A percentile compares a stretch with the other conserved stretches of the same genome.
phyloP scores from a whole-genome alignment of 106 monocot genomes.

The Xerophyta viscosa region DNA sequence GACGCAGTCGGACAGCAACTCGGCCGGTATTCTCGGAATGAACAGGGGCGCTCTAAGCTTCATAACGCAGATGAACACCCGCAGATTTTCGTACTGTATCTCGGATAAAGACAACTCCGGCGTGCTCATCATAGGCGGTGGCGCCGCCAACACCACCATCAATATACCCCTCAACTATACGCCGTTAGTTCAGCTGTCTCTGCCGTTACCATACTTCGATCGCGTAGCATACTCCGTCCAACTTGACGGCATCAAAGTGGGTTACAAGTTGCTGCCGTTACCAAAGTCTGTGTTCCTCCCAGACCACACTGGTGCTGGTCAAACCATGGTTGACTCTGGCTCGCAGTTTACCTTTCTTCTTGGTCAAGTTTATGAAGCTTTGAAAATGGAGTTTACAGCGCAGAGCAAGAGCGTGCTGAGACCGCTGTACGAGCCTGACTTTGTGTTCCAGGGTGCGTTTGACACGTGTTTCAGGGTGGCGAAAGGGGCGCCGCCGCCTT shows the following conservation, averaged over 20 bases:
- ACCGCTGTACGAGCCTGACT: constrained; percentile 50
- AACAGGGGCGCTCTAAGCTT: constrained; percentile 84
- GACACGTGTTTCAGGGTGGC: constrained; percentile 55
- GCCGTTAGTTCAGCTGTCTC: constrained; percentile 42
- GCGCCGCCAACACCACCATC: constrained; percentile 19
- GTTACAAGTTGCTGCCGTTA: constrained; percentile 34
- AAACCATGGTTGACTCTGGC: constrained; percentile 95
- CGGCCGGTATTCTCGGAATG: constrained; percentile 80
- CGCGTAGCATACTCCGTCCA: constrained; percentile 88
- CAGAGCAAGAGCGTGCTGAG: constrained; percentile 45
- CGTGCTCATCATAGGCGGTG: constrained; percentile 53
- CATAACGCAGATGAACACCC: constrained; percentile 61
- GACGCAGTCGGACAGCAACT: constrained; percentile 12
- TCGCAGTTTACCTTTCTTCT: constrained; percentile 89
- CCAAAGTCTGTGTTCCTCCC: constrained; percentile 71
- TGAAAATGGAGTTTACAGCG: constrained; percentile 50
- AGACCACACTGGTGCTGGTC: constrained; percentile 94
- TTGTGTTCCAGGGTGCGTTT: constrained; percentile 84
- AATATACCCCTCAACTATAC: constrained; percentile 76
- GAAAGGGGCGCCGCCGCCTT: constrained; percentile 1
- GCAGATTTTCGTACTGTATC: constrained; percentile 85
- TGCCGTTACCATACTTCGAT: constrained; percentile 95
- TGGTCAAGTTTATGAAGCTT: constrained; percentile 53
- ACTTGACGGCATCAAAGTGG: constrained; percentile 69
- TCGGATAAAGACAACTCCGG: constrained; percentile 53